Percentiles rank a stretch among this genome's conserved stretches.
These are phyloP conservation scores for Miamiensis avidus DNA, from an alignment of 169 alveolate species.

Conservation along the genomic window DNA sequence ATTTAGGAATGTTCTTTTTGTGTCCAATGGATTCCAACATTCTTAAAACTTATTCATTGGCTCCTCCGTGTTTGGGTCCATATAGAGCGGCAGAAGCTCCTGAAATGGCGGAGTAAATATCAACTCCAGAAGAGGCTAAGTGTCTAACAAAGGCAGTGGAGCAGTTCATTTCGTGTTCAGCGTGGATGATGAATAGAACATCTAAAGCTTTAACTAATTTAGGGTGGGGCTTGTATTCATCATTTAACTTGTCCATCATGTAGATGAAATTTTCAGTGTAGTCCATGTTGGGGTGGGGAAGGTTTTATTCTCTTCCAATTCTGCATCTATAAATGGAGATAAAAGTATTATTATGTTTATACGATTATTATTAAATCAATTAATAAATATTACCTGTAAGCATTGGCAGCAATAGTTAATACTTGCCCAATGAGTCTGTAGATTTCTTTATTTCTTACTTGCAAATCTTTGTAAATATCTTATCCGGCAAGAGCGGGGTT, in stretches of 20 bases:
- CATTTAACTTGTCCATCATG: constrained; percentile 87
- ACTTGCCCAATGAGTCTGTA: constrained; percentile 68
- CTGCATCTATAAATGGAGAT: constrained; percentile 70
- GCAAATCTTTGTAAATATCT: constrained; percentile 55
- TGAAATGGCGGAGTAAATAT: constrained; percentile 72
- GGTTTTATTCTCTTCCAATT: constrained; percentile 64
- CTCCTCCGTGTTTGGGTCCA: constrained; percentile 82
- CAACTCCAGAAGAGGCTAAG: constrained; percentile 82
- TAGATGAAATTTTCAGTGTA: constrained; percentile 84
- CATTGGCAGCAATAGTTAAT: constrained; percentile 74
- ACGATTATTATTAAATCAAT: no score
- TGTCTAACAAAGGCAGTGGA: constrained; percentile 90
- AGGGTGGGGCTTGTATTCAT: constrained; percentile 67
- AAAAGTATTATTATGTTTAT: neutral
- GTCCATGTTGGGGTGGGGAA: constrained; percentile 64
- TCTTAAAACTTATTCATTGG: constrained; percentile 74
- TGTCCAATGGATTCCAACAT: constrained; percentile 70
- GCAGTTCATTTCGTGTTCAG: constrained; percentile 91
- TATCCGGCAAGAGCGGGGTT: constrained; percentile 78
- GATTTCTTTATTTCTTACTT: constrained; percentile 68
- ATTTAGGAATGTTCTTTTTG: constrained; percentile 64
- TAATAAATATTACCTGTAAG: constrained; percentile 25
- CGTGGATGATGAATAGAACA: constrained; percentile 80
- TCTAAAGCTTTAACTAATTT: constrained; percentile 80
- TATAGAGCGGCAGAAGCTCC: constrained; percentile 72